A percentile compares a stretch with the other conserved stretches of the same genome.
These are phyloP conservation scores for Eutrema heterophyllum DNA, from an alignment of 345 rosid genomes.

Conservation along the genomic window DNA sequence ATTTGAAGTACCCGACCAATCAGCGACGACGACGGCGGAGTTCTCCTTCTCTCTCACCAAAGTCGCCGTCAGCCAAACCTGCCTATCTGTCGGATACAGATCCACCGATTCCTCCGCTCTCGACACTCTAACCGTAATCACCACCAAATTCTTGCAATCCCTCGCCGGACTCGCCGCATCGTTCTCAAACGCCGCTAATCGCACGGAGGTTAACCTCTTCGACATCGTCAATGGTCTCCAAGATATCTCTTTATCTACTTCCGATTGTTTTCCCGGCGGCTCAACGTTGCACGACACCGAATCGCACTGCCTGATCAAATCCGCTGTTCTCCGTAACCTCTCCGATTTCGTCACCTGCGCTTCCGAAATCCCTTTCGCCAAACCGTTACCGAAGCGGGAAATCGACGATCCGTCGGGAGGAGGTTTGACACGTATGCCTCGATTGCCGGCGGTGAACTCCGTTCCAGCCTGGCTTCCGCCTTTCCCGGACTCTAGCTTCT, in stretches of 20 bases:
- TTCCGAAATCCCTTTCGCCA: constrained; percentile 56
- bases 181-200: constrained; percentile 40
- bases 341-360: constrained; percentile 32
- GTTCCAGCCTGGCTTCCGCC: constrained; percentile 30
- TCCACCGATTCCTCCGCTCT: constrained; percentile 40
- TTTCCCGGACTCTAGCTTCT: constrained; percentile 26
- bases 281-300: constrained; percentile 25
- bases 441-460: background rate
- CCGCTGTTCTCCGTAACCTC: constrained; percentile 32
- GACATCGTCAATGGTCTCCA: constrained; percentile 49
- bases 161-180: constrained; percentile 39
- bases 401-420: background rate
- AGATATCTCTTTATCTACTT: constrained; percentile 28
- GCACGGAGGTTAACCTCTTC: constrained; percentile 46
- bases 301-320: constrained; percentile 26
- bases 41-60: constrained; percentile 37
- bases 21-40: constrained; percentile 14
- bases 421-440: background rate
- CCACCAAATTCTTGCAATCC: constrained; percentile 39
- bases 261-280: constrained; percentile 45
- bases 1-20: constrained; percentile 17
- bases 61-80: constrained; percentile 57
- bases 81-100: constrained; percentile 49
- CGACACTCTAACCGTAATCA: constrained; percentile 39
- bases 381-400: constrained; percentile 35